A percentile compares a stretch with the other conserved stretches of the same genome.
Conservation (phyloP, 345 rosid species). For the Nasturtium officinale region DNA sequence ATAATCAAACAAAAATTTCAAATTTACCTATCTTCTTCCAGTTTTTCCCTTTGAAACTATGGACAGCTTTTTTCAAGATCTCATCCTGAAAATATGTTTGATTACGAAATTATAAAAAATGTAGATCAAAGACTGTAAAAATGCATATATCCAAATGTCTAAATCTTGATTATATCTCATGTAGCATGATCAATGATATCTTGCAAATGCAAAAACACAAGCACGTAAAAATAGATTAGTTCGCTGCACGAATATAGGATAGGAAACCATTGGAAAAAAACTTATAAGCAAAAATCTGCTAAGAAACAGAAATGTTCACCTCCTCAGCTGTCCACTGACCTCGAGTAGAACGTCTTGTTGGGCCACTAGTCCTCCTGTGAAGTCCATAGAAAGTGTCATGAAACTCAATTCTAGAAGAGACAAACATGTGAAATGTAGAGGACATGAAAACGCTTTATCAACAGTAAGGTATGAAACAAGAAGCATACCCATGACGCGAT, state of each 20-base stretch:
- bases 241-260: neutral
- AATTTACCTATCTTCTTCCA: slow-evolving; percentile 95
- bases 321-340: slow-evolving; percentile 99
- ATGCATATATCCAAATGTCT: neutral
- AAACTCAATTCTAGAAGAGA: neutral
- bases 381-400: slow-evolving; percentile 15
- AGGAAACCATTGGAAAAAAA: neutral
- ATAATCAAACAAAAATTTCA: slow-evolving; percentile 1
- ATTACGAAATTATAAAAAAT: slow-evolving; percentile 8
- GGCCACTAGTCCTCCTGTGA: slow-evolving; percentile 93
- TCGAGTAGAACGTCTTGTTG: slow-evolving; percentile 93
- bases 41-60: slow-evolving; percentile 94
- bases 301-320: slow-evolving; percentile 58
- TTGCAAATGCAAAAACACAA: slow-evolving; percentile 16
- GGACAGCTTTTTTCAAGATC: slow-evolving; percentile 86
- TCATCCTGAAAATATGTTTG: slow-evolving; percentile 68
- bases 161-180: slow-evolving; percentile 17
- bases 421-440: neutral
- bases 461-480: neutral
- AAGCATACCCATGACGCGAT: slow-evolving; percentile 76
- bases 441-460: neutral
- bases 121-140: neutral
- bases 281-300: slow-evolving; percentile 4
- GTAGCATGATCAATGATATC: slow-evolving; percentile 19
- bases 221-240: slow-evolving; percentile 1